A percentile compares a stretch with the other conserved stretches of the same genome.
These are phyloP conservation scores for Acanthamoeba lugdunensis DNA, from an alignment of 208 protist genomes.

Conservation along the genomic window DNA sequence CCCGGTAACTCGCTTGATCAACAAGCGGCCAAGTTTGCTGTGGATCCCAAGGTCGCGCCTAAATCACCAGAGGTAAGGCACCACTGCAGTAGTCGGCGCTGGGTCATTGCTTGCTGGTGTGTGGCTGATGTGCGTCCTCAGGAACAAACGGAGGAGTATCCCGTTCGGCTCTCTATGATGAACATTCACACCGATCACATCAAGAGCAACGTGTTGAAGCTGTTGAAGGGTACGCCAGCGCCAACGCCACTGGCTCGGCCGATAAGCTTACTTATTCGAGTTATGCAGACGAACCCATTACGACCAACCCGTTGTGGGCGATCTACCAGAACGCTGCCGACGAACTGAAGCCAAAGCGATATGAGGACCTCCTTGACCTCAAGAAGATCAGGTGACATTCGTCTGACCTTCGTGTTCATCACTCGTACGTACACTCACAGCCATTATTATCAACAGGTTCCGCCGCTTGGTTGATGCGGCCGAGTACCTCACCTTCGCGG, in stretches of 20 bases:
- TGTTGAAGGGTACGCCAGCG: background rate
- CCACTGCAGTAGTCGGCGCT: background rate
- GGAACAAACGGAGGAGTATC: slow-evolving; percentile 33
- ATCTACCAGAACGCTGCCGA: slow-evolving; percentile 23
- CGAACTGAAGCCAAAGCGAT: background rate
- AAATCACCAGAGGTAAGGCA: background rate
- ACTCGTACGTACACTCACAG: background rate
- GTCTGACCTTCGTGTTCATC: background rate
- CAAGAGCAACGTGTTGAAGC: background rate
- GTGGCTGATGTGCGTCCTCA: background rate
- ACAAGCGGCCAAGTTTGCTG: slow-evolving; percentile 19
- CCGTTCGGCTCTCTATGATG: slow-evolving; percentile 10
- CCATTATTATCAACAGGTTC: background rate
- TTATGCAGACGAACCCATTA: background rate
- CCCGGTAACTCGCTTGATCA: slow-evolving; percentile 52
- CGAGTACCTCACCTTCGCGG: background rate
- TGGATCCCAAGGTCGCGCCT: background rate
- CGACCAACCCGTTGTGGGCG: slow-evolving; percentile 29
- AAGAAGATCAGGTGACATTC: slow-evolving; percentile 24
- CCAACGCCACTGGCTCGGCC: no score
- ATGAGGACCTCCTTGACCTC: background rate
- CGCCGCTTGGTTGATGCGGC: slow-evolving; percentile 12
- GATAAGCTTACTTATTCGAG: no score
- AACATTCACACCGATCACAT: background rate
- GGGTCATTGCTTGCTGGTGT: no score